phyloP scores from a whole-genome alignment of 352 stramenopile species.

The Pythium insidiosum region DNA sequence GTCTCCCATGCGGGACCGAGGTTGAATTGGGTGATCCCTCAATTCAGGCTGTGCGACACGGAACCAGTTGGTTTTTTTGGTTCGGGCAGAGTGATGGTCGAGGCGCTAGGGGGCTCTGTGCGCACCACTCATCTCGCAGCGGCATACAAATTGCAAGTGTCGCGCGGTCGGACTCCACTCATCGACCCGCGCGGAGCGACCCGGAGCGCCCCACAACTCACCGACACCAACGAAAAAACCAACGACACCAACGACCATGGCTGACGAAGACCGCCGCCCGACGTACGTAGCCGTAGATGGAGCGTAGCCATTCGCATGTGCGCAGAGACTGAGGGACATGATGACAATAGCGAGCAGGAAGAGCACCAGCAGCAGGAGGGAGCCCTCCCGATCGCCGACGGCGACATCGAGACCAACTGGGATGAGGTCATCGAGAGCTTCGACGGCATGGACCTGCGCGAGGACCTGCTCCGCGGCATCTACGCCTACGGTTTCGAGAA shows the following conservation, averaged over 20 bases:
- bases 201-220: slow-evolving; percentile 30
- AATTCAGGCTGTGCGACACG: too few relatives aligned
- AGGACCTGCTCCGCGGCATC: slow-evolving; percentile 98
- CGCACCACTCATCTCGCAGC: slow-evolving; percentile 40
- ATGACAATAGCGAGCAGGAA: slow-evolving; percentile 14
- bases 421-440: slow-evolving; percentile 98
- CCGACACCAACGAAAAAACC: slow-evolving; percentile 18
- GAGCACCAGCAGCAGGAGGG: slow-evolving; percentile 62
- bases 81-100: slow-evolving; percentile 23
- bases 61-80: too few relatives aligned
- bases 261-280: slow-evolving; percentile 77
- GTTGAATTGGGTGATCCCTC: too few relatives aligned
- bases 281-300: slow-evolving; percentile 31
- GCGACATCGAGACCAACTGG: slow-evolving; percentile 98
- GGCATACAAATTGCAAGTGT: slow-evolving; percentile 77
- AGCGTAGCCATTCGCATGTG: not conserved
- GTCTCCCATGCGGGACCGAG: too few relatives aligned
- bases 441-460: slow-evolving; percentile 97
- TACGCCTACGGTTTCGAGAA: slow-evolving; percentile 99
- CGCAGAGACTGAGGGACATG: not conserved
- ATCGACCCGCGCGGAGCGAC: too few relatives aligned
- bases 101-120: too few relatives aligned
- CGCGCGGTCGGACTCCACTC: too few relatives aligned
- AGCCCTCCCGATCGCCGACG: slow-evolving; percentile 77
- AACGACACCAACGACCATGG: slow-evolving; percentile 41